Base-by-base conservation (phyloP, 2,329 filamentous ascomycete genomes). In the Fusarium sp. region DNA sequence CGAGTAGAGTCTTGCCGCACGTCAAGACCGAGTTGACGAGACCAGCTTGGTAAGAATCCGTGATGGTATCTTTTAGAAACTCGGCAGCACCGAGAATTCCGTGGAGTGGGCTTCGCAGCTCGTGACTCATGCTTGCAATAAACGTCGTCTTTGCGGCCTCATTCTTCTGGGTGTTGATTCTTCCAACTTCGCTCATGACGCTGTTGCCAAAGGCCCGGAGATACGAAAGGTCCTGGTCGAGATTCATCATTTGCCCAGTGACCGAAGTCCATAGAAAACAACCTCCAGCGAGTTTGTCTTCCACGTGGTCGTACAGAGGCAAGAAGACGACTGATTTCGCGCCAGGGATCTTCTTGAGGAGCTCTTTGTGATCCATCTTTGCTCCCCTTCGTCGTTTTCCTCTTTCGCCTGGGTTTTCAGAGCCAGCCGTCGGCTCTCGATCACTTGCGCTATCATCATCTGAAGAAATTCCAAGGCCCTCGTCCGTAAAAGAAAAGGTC, bases 101-200 rank as follows among this genome's bases (percentile, higher is more conserved):
- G 69, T 91, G 88, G 2, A 91, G 78, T 0, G 89, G 89, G 5
- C 85, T 88, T 35, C 89, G 82, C 16, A 91, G 77, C 65, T 91
- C 89, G 76, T 91, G 89, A 20, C 88, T 90, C 70, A 91, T 89
- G 31, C 86, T 89, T 2, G 88, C 88, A 47, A 91, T 89, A 68
- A 91, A 90, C 11, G 89, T 88, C 1, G 86, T 86, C 73, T 91
- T 91, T 47, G 88, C 88, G 22, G 84, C 84, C 65, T 88, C 85
- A 4, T 85, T 86, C 33, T 86, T 85, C 38, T 86, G 80, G 0
- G 87, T 88, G 67, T 90, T 87, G 56, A 90, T 82, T n/a, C 88
- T 83, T 0, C 86, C 86, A 8, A 90, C 82, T 65, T 91, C 87
- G 14, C 85, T 86, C 85, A 91, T 90, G 59, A 78, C 77, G 38